phyloP scores from a whole-genome alignment of 208 protist species.

The Leishmania arabica region DNA sequence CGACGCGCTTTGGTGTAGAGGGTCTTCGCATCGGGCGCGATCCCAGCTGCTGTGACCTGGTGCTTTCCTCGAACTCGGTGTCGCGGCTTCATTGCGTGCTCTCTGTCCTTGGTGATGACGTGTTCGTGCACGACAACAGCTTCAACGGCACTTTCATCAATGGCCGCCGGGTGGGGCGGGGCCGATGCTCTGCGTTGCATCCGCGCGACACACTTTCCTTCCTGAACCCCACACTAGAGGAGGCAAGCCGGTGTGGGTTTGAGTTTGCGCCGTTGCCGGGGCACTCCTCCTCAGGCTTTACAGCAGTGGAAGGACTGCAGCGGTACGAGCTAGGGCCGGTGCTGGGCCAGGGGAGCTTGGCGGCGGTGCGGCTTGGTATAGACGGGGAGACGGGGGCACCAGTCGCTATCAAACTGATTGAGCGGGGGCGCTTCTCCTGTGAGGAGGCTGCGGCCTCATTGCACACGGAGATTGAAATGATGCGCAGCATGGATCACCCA shows the following conservation, averaged over 20 bases:
- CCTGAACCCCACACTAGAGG: constrained; percentile 51
- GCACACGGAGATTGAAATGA: constrained; percentile 68
- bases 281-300: neutral
- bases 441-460: constrained; percentile 48
- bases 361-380: constrained; percentile 52
- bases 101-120: constrained; percentile 51
- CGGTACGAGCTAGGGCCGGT: constrained; percentile 49
- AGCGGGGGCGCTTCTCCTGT: constrained; percentile 43
- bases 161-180: constrained; percentile 41
- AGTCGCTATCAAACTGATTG: constrained; percentile 82
- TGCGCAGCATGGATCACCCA: constrained; percentile 63
- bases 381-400: constrained; percentile 33
- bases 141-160: constrained; percentile 85
- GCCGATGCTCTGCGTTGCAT: constrained; percentile 34
- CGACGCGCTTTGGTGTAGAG: constrained; percentile 40
- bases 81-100: constrained; percentile 57
- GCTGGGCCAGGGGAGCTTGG: constrained; percentile 69
- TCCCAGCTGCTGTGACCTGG: constrained; percentile 37
- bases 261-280: constrained; percentile 21
- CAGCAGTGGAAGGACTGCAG: constrained; percentile 19
- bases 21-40: constrained; percentile 54
- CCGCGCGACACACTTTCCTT: constrained; percentile 57
- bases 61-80: constrained; percentile 32
- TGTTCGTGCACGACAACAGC: constrained; percentile 72
- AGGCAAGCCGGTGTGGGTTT: constrained; percentile 42